phyloP scores from a whole-genome alignment of 2,329 filamentous ascomycete genomes.

The Rachicladosporium sp. region DNA sequence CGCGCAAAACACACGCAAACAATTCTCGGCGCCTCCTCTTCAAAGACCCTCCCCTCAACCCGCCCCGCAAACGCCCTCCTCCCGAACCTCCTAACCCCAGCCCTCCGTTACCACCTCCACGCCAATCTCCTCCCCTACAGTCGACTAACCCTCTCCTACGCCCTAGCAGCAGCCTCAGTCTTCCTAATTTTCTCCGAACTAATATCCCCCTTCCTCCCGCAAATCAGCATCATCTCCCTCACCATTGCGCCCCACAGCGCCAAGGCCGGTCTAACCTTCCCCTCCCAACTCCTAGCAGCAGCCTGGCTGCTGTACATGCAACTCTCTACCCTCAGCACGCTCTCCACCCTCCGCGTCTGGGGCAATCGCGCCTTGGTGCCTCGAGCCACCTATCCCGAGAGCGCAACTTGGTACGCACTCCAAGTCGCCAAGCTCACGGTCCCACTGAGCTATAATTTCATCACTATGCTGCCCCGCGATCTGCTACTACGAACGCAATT shows the following conservation, averaged over 20 bases:
- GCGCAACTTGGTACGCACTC: conserved; percentile 88
- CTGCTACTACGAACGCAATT: conserved; percentile 73
- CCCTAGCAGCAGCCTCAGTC: conserved; percentile 63
- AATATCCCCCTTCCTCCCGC: conserved; percentile 67
- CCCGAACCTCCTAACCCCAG: conserved; percentile 58
- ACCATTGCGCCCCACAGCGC: conserved; percentile 59
- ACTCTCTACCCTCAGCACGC: conserved; percentile 69
- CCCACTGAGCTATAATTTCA: conserved; percentile 88
- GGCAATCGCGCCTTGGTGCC: conserved; percentile 80
- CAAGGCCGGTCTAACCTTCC: conserved; percentile 67
- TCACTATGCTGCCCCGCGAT: conserved; percentile 64
- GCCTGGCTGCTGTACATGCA: conserved; percentile 96
- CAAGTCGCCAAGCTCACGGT: conserved; percentile 89
- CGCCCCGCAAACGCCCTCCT: conserved; percentile 39
- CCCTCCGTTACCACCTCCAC: conserved; percentile 67
- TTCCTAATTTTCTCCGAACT: conserved; percentile 90
- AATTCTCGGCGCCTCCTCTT: conserved; percentile 71
- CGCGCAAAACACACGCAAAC: conserved; percentile 64
- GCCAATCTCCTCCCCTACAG: conserved; percentile 59
- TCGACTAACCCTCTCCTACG: conserved; percentile 50
- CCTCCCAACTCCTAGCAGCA: conserved; percentile 71
- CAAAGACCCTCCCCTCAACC: conserved; percentile 68
- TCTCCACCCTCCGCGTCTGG: conserved; percentile 96
- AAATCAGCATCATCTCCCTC: conserved; percentile 57
- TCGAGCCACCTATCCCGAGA: conserved; percentile 84